These are phyloP conservation scores for Yamadazyma philogaea DNA, from an alignment of 805 yeast species.

Conservation along the genomic window DNA sequence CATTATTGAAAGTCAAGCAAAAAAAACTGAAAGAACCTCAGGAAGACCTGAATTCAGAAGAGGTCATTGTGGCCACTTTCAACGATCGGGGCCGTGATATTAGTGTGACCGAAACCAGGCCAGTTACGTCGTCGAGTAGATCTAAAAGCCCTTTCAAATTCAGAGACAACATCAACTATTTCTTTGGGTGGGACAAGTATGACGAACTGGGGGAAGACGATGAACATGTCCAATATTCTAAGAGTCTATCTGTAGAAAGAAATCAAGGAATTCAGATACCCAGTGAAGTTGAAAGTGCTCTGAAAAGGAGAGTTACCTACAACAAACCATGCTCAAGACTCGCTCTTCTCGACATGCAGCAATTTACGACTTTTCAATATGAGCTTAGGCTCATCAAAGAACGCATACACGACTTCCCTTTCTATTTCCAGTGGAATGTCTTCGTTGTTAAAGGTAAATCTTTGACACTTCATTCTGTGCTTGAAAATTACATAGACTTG, in stretches of 20 bases:
- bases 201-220: constrained; percentile 1
- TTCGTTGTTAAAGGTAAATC: background rate
- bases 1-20: constrained; percentile 1
- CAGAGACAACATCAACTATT: constrained; percentile 16
- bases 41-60: background rate
- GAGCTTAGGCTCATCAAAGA: constrained; percentile 15
- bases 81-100: constrained; percentile 10
- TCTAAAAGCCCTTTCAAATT: constrained; percentile 16
- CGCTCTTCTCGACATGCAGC: constrained; percentile 15
- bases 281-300: background rate
- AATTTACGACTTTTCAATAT: constrained; percentile 11
- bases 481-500: constrained; percentile 7
- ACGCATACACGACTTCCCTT: constrained; percentile 13
- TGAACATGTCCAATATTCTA: background rate
- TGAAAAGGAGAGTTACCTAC: background rate
- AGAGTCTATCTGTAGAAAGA: background rate
- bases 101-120: constrained; percentile 9
- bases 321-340: constrained; percentile 18
- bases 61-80: background rate
- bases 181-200: constrained; percentile 12
- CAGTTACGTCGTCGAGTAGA: background rate
- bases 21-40: background rate
- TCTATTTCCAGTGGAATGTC: constrained; percentile 19
- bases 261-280: background rate
- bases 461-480: background rate